Percentiles rank a stretch among this genome's conserved stretches.
Conservation (phyloP, 148 eudicot species). For the Bassia scoparia region DNA sequence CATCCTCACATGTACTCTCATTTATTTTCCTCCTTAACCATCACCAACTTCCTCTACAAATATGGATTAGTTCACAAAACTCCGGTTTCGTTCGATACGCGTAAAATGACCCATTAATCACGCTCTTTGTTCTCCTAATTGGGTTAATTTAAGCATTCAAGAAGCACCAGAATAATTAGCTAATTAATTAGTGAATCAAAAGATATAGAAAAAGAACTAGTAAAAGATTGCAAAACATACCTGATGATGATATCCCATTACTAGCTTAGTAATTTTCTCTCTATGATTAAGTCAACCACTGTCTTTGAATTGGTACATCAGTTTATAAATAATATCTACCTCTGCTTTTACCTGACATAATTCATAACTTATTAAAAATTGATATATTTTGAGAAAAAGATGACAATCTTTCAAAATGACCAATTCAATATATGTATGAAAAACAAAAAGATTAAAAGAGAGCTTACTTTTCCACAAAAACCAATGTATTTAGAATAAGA, state of each 20-base stretch:
- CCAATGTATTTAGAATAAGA: slow-evolving; percentile 44
- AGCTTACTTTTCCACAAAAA: slow-evolving; percentile 63
- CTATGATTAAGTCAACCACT: slow-evolving; percentile 43
- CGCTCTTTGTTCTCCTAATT: slow-evolving; percentile 50
- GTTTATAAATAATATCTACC: slow-evolving; percentile 40
- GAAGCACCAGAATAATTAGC: too few relatives aligned
- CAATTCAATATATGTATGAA: background rate
- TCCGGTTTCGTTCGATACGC: slow-evolving; percentile 56
- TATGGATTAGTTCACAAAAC: slow-evolving; percentile 49
- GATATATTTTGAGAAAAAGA: too few relatives aligned
- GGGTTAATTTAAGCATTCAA: too few relatives aligned
- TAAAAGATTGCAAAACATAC: slow-evolving; percentile 26
- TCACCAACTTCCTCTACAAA: slow-evolving; percentile 48
- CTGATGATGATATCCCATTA: slow-evolving; percentile 61
- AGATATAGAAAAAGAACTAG: background rate
- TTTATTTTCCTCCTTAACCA: slow-evolving; percentile 47
- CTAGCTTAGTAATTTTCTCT: slow-evolving; percentile 52
- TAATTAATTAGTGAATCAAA: background rate
- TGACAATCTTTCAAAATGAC: background rate
- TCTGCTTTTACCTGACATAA: slow-evolving; percentile 55
- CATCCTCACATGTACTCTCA: slow-evolving; percentile 51
- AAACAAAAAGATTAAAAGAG: background rate
- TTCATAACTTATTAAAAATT: too few relatives aligned
- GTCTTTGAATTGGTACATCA: slow-evolving; percentile 50
- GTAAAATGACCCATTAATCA: slow-evolving; percentile 41